Evolutionary conservation across 2,329 filamentous ascomycete genomes (phyloP), one percentile per base, ranked within the genome.

Genomic region (Phoma sp.): DNA sequence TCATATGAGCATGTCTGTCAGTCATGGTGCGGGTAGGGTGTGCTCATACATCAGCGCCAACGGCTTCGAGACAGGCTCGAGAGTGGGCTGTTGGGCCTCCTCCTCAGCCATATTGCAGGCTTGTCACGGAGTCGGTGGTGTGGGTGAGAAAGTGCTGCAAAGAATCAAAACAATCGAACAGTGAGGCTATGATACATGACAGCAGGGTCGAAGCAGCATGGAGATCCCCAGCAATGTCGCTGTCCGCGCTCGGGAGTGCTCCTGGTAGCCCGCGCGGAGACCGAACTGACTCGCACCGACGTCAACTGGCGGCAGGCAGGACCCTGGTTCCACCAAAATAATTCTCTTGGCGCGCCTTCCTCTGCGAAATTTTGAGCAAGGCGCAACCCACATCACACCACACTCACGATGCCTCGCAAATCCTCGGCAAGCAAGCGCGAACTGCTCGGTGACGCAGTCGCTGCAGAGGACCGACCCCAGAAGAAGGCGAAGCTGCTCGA

Each of bases 11-110:
- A 13, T 24, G n/a, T 11, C 37, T 27, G n/a, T 11, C 37, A 11
- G 13, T 23, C 18, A 7, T 23, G 14, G 32, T 11, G 10, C 4
- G 9, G 10, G n/a, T 8, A 11, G 18, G 36, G 3, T 57, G 22
- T 24, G 18, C 24, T 50, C 71, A 37, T 70, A 79, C 75, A 79
- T 78, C 50, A 79, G 64, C 56, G 68, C 71, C 59, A 79, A 62
- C 30, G 77, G 75, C 58, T 66, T 72, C 32, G 66, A 69, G n/a
- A 79, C 71, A 22, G 74, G 75, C 62, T 71, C 68, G 27, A 78
- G 62, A 30, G 64, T 64, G 36, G 72, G 69, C 53, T 62, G 68
- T 40, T 58, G 55, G 33, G 67, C 57, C 29, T 68, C 52, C 45
- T 72, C 69, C 11, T 77, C 71, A 42, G 70, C 72, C 74, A 77